phyloP scores from a whole-genome alignment of 2,329 filamentous ascomycete genomes.

The Rhynchosporium agropyri region DNA sequence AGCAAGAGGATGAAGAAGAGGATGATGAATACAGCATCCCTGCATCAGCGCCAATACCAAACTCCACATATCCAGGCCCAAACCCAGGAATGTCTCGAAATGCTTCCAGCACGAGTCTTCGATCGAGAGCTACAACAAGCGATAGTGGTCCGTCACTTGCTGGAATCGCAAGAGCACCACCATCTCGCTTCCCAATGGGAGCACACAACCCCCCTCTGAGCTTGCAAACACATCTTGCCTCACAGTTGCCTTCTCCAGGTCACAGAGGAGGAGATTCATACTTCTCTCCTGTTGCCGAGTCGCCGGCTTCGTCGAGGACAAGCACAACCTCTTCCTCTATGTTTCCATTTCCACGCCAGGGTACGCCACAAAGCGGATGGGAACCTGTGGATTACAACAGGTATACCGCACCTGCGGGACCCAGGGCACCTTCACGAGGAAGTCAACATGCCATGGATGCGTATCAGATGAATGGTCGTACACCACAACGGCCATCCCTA shows the following conservation, averaged over 20 bases:
- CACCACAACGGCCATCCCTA: constrained; percentile 76
- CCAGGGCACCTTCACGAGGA: constrained; percentile 78
- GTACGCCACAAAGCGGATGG: constrained; percentile 68
- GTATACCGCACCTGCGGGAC: constrained; percentile 87
- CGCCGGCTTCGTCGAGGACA: constrained; percentile 73
- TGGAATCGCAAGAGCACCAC: constrained; percentile 60
- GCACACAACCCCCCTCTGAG: constrained; percentile 65
- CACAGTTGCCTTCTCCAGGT: constrained; percentile 44
- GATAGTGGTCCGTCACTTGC: constrained; percentile 66
- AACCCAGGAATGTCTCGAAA: constrained; percentile 65
- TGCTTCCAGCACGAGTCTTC: constrained; percentile 73
- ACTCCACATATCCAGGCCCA: constrained; percentile 41
- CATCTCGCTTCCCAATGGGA: constrained; percentile 67
- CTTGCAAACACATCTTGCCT: constrained; percentile 60
- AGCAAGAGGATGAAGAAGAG: constrained; percentile 65
- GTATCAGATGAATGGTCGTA: constrained; percentile 65
- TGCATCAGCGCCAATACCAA: constrained; percentile 43
- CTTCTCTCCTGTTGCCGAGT: constrained; percentile 86
- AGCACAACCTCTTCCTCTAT: constrained; percentile 76
- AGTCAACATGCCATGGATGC: constrained; percentile 64
- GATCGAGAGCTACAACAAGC: constrained; percentile 74
- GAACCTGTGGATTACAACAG: constrained; percentile 66
- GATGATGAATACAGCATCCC: constrained; percentile 51
- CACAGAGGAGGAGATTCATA: constrained; percentile 67
- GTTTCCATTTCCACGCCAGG: constrained; percentile 78